Evolutionary conservation across 2,329 filamentous ascomycete genomes (phyloP).

Genomic region (Alternaria rosae): DNA sequence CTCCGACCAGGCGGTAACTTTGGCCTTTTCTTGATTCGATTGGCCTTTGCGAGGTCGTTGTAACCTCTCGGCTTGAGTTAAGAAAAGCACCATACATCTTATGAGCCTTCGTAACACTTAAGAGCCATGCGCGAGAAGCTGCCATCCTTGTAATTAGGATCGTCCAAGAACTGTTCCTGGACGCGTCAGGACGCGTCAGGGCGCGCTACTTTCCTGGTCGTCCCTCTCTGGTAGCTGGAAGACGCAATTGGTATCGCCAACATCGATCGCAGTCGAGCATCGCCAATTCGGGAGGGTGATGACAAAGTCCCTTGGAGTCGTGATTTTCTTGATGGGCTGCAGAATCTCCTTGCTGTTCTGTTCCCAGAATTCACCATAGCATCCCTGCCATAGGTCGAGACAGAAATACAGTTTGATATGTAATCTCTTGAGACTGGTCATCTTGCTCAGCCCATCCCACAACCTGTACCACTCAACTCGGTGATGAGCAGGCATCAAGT

Average conservation of each 20-base stretch:
- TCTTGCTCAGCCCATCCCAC: conserved; percentile 22
- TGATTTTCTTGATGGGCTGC: conserved; percentile 21
- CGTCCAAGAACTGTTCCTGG: neutral
- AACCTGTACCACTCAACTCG: conserved; percentile 20
- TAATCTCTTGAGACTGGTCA: conserved; percentile 28
- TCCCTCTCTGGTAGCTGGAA: conserved; percentile 12
- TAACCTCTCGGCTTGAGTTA: neutral
- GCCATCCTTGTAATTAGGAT: neutral
- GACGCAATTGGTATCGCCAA: conserved; percentile 17
- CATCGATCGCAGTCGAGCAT: conserved; percentile 18
- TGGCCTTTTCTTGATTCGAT: neutral
- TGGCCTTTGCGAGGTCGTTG: neutral
- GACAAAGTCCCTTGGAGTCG: conserved; percentile 20
- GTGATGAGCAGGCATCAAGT: neutral
- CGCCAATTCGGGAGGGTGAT: conserved; percentile 25
- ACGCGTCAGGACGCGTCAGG: neutral
- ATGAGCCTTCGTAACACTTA: neutral
- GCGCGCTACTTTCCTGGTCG: neutral
- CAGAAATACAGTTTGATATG: conserved; percentile 20
- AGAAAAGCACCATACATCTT: neutral
- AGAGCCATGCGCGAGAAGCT: neutral
- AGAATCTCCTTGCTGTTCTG: conserved; percentile 17
- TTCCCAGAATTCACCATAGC: conserved; percentile 22
- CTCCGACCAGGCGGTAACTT: neutral
- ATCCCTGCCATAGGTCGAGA: conserved; percentile 5